Conservation (phyloP, 2,329 filamentous ascomycete species). For the Aspergillus sp. region DNA sequence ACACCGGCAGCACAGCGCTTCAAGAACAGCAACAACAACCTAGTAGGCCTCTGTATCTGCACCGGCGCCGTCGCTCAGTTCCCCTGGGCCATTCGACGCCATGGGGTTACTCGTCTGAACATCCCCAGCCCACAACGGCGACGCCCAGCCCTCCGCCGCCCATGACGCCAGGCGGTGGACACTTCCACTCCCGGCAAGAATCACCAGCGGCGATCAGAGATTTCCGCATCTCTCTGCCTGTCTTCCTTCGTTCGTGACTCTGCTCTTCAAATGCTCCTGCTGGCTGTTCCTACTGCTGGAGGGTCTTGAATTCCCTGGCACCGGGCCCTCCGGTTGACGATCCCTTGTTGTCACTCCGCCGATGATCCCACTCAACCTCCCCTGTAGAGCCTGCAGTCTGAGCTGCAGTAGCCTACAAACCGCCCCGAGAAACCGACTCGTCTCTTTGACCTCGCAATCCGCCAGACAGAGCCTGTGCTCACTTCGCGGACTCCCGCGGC, state of each 20-base stretch:
- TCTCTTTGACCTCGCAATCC: slow-evolving; percentile 7
- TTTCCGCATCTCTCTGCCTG: background rate
- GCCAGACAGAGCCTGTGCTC: slow-evolving; percentile 1
- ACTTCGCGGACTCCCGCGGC: slow-evolving; percentile 3
- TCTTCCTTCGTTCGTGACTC: too few relatives aligned
- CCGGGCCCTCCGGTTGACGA: slow-evolving; percentile 10
- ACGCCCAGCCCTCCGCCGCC: background rate
- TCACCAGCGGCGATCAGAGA: background rate
- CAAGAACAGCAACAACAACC: too few relatives aligned
- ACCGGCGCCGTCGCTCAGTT: too few relatives aligned
- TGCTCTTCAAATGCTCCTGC: slow-evolving; percentile 11
- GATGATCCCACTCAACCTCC: slow-evolving; percentile 23
- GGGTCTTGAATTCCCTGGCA: slow-evolving; percentile 13
- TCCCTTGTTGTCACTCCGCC: slow-evolving; percentile 11
- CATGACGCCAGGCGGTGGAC: slow-evolving; percentile 7
- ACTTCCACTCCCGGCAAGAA: slow-evolving; percentile 2
- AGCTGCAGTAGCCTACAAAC: slow-evolving; percentile 24
- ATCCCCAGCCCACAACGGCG: background rate
- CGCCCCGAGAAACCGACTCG: slow-evolving; percentile 14
- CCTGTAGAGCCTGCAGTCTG: slow-evolving; percentile 24
- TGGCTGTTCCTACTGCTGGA: slow-evolving; percentile 5
- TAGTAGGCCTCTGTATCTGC: too few relatives aligned
- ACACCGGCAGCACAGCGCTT: too few relatives aligned
- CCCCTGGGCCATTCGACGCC: too few relatives aligned
- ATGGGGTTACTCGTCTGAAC: too few relatives aligned